phyloP scores from a whole-genome alignment of 805 yeast species.

The Zygosaccharomyces rouxii region DNA sequence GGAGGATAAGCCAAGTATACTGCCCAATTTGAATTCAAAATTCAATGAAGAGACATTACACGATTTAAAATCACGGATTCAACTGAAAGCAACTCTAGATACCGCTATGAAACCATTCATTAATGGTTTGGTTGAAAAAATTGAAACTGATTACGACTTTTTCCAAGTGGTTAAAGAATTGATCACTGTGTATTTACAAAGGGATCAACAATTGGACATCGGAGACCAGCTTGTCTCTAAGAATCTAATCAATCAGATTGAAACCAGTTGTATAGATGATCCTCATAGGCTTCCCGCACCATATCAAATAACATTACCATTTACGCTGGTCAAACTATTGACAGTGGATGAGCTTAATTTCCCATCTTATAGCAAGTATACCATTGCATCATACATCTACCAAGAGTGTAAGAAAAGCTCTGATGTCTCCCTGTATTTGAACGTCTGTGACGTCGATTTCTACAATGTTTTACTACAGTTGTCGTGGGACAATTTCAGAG shows the following conservation, averaged over 20 bases:
- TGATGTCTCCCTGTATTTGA: conserved; percentile 29
- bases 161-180: conserved; percentile 15
- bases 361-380: conserved; percentile 27
- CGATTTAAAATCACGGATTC: conserved; percentile 21
- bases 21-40: conserved; percentile 2
- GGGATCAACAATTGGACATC: conserved; percentile 15
- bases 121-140: conserved; percentile 4
- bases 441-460: conserved; percentile 30
- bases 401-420: conserved; percentile 26
- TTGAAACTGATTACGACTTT: conserved; percentile 28
- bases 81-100: conserved; percentile 22
- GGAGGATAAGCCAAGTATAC: conserved; percentile 1
- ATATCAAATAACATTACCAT: conserved; percentile 27
- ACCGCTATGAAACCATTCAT: conserved; percentile 23
- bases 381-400: conserved; percentile 25
- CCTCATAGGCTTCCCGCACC: conserved; percentile 27
- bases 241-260: conserved; percentile 20
- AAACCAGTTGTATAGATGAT: conserved; percentile 6
- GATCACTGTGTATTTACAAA: conserved; percentile 11
- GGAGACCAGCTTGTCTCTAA: conserved; percentile 8
- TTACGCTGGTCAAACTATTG: conserved; percentile 20
- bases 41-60: conserved; percentile 12
- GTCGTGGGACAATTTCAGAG: conserved; percentile 31
- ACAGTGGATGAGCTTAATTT: conserved; percentile 14
- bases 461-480: conserved; percentile 29